Conservation (phyloP, 331 rosid species). For the Pyracantha coccinea region DNA sequence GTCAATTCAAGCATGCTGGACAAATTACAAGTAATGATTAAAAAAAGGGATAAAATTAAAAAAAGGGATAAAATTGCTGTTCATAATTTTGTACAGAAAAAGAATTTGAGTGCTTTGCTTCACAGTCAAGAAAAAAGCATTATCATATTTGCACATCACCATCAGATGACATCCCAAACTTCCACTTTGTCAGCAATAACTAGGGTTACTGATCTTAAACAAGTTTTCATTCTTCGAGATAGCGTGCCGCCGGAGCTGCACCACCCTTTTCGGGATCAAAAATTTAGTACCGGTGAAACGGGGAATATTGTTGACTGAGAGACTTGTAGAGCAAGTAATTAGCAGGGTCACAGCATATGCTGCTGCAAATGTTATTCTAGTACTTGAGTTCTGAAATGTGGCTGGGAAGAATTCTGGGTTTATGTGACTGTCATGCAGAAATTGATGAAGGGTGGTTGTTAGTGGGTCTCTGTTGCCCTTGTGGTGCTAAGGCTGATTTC, state of each 20-base stretch:
- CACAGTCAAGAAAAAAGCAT: not conserved
- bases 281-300: not conserved
- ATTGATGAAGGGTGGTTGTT: slow-evolving; percentile 21
- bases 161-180: not conserved
- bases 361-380: slow-evolving; percentile 5
- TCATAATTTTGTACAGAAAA: not conserved
- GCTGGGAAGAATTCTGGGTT: slow-evolving; percentile 32
- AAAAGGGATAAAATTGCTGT: not conserved
- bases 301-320: not conserved
- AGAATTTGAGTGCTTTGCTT: not conserved
- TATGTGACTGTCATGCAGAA: slow-evolving; percentile 29
- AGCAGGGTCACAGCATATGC: not conserved
- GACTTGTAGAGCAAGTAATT: not conserved
- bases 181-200: not conserved
- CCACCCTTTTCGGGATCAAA: not conserved
- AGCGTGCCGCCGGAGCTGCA: not conserved
- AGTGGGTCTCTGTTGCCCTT: slow-evolving; percentile 27
- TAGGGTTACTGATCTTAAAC: not conserved
- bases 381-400: slow-evolving; percentile 49
- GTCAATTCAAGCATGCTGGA: not conserved
- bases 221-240: not conserved
- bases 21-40: not conserved
- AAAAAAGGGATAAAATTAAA: too few relatives aligned
- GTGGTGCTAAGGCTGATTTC: slow-evolving; percentile 22
- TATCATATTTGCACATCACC: not conserved